A percentile compares a stretch with the other conserved stretches of the same genome.
Conservation (phyloP, 176 grass and related monocot species). For the Stipa capillata region DNA sequence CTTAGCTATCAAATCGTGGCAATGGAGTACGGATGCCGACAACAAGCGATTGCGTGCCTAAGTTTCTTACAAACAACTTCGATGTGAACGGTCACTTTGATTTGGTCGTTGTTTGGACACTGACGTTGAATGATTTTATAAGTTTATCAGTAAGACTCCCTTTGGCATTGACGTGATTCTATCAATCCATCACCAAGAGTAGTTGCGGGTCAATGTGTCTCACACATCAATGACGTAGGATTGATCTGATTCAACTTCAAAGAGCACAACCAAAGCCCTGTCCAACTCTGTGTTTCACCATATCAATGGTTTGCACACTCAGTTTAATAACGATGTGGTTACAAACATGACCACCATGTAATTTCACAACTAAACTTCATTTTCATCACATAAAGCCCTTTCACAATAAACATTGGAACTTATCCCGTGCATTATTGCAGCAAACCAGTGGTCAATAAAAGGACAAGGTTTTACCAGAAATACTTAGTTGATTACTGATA, state of each 20-base stretch:
- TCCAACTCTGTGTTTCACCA: conserved; percentile 26
- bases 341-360: conserved; percentile 20
- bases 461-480: background rate
- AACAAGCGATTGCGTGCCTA: conserved; percentile 40
- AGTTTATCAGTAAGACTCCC: conserved; percentile 12
- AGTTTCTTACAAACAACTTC: conserved; percentile 76
- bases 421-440: conserved; percentile 26
- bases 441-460: conserved; percentile 11
- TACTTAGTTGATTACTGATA: conserved; percentile 2
- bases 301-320: background rate
- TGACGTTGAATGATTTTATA: conserved; percentile 39
- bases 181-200: conserved; percentile 30
- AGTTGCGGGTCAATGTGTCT: conserved; percentile 52
- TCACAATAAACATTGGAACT: conserved; percentile 22
- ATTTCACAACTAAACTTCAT: conserved; percentile 52
- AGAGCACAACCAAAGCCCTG: conserved; percentile 33
- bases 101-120: conserved; percentile 35
- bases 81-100: conserved; percentile 45
- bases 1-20: conserved; percentile 37
- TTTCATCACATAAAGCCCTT: conserved; percentile 38
- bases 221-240: conserved; percentile 20
- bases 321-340: conserved; percentile 33
- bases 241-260: conserved; percentile 40
- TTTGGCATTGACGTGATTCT: conserved; percentile 29
- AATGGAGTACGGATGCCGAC: conserved; percentile 26